Evolutionary conservation across 2,329 filamentous ascomycete genomes (phyloP).

Genomic region (Zasmidium citrigriseum): DNA sequence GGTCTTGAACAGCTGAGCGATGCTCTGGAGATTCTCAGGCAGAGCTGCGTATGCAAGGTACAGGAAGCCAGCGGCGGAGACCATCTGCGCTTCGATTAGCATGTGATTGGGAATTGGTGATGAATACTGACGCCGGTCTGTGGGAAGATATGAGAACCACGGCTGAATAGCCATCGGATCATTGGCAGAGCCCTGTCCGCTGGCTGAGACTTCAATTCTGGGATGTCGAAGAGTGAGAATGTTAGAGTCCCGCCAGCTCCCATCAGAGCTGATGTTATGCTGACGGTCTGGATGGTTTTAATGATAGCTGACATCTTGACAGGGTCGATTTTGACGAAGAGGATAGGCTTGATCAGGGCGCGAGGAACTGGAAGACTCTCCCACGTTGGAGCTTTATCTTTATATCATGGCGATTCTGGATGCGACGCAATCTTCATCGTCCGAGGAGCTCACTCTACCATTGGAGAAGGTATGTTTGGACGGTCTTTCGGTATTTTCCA

Average conservation of each 20-base stretch:
- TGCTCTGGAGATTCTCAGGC: conserved; percentile 10
- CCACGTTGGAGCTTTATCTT: no score
- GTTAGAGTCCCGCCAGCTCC: conserved; percentile 28
- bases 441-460: no score
- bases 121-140: conserved; percentile 14
- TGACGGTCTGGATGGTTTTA: conserved; percentile 13
- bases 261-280: conserved; percentile 26
- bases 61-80: conserved; percentile 25
- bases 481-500: no score
- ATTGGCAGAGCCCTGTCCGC: conserved; percentile 27
- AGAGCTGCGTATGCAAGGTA: conserved; percentile 28
- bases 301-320: conserved; percentile 2
- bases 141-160: conserved; percentile 31
- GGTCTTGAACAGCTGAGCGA: conserved; percentile 18
- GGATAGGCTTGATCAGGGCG: no score
- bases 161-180: conserved; percentile 29
- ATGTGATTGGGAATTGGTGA: not conserved
- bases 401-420: no score
- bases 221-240: conserved; percentile 28
- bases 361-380: no score
- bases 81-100: conserved; percentile 5
- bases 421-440: no score
- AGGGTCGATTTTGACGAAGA: no score
- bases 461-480: no score
- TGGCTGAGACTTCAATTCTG: conserved; percentile 28